Percentiles rank a stretch among this genome's conserved stretches.
Evolutionary conservation across 2,329 filamentous ascomycete species (phyloP).

Genomic region (Gaeumannomyces tritici): DNA sequence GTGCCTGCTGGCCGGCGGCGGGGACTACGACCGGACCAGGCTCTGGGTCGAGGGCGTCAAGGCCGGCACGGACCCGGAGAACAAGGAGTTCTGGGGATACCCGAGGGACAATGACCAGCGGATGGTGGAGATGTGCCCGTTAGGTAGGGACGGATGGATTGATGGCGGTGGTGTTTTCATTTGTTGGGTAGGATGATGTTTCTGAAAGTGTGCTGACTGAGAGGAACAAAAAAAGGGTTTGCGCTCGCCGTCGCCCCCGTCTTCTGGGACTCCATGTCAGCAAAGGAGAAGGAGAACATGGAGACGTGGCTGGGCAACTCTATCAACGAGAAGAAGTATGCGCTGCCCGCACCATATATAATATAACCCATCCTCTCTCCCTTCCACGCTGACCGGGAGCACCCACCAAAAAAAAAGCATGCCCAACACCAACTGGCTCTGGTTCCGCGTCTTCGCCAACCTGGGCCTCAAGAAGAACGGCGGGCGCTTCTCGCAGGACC

Average conservation of each 20-base stretch:
- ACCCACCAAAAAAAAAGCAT: too few relatives aligned
- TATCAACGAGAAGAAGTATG: constrained; percentile 66
- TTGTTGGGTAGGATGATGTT: too few relatives aligned
- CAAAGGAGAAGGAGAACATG: constrained; percentile 54
- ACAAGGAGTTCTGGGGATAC: constrained; percentile 66
- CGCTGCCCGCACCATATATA: too few relatives aligned
- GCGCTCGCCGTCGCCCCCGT: constrained; percentile 59
- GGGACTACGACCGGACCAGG: constrained; percentile 51
- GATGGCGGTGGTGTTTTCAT: too few relatives aligned
- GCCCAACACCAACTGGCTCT: constrained; percentile 60
- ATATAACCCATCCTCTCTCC: too few relatives aligned
- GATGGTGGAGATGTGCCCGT: constrained; percentile 78
- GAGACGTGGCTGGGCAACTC: constrained; percentile 63
- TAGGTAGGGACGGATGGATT: too few relatives aligned
- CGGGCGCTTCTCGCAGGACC: constrained; percentile 57
- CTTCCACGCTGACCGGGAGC: too few relatives aligned
- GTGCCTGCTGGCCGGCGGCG: constrained; percentile 58
- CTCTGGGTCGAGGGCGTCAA: constrained; percentile 63
- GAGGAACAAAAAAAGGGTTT: constrained; percentile 35
- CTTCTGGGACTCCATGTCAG: constrained; percentile 57
- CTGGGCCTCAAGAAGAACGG: constrained; percentile 68
- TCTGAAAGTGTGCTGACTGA: not conserved
- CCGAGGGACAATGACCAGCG: constrained; percentile 69
- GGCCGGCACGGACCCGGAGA: constrained; percentile 60
- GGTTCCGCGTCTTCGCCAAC: constrained; percentile 80